These are phyloP conservation scores for Tuber microsphaerosporum DNA, from an alignment of 495 filamentous ascomycete genomes.

Conservation along the genomic window DNA sequence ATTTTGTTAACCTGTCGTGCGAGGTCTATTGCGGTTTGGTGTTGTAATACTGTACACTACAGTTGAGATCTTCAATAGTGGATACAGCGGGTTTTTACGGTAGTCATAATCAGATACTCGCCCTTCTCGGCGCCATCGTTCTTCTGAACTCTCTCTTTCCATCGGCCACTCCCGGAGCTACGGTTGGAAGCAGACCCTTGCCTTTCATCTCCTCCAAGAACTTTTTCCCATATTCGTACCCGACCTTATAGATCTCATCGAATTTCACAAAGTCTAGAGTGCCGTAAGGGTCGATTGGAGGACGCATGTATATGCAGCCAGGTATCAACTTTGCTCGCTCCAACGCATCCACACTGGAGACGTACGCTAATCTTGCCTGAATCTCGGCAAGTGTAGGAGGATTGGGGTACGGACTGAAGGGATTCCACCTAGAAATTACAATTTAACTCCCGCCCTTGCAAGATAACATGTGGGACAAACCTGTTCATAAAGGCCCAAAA, in stretches of 20 bases:
- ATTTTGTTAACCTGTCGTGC: too few relatives aligned
- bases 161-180: slow-evolving; percentile 57
- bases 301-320: slow-evolving; percentile 90
- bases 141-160: slow-evolving; percentile 81
- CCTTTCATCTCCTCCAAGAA: slow-evolving; percentile 67
- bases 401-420: slow-evolving; percentile 76
- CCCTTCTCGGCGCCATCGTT: slow-evolving; percentile 87
- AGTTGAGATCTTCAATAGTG: too few relatives aligned
- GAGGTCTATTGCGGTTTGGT: too few relatives aligned
- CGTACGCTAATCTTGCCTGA: slow-evolving; percentile 88
- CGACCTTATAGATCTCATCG: slow-evolving; percentile 88
- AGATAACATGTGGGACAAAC: slow-evolving; percentile 2
- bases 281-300: slow-evolving; percentile 85
- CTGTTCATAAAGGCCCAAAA: slow-evolving; percentile 89
- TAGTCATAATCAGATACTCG: slow-evolving; percentile 62
- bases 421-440: slow-evolving; percentile 61
- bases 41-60: too few relatives aligned
- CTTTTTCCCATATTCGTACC: slow-evolving; percentile 74
- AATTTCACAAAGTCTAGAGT: slow-evolving; percentile 96
- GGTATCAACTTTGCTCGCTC: slow-evolving; percentile 82
- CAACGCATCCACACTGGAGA: slow-evolving; percentile 83
- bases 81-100: too few relatives aligned
- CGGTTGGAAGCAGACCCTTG: slow-evolving; percentile 50
- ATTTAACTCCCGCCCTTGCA: background rate
- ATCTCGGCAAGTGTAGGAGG: slow-evolving; percentile 94